phyloP scores from a whole-genome alignment of 768 basidiomycete species.

The Termitomyces titanicus region DNA sequence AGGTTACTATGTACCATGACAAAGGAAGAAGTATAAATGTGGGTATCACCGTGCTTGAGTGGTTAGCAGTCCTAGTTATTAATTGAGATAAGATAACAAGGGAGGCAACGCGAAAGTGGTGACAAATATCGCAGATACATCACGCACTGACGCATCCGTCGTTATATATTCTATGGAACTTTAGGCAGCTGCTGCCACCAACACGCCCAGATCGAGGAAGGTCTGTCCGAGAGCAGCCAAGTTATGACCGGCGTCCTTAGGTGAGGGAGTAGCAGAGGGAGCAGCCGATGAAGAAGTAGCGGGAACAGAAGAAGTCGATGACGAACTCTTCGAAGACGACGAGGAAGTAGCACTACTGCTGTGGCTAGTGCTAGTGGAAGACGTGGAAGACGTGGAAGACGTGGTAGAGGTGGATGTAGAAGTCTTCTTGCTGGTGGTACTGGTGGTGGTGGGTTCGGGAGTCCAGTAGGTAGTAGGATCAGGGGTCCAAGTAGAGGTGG shows the following conservation, averaged over 20 bases:
- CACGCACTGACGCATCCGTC: slow-evolving; percentile 5
- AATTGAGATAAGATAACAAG: slow-evolving; percentile 5
- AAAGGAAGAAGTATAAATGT: not conserved
- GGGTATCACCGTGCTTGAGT: slow-evolving; percentile 11
- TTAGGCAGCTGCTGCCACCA: slow-evolving; percentile 8
- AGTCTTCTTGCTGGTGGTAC: slow-evolving; percentile 2
- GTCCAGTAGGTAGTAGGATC: slow-evolving; percentile 11
- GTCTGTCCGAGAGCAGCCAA: slow-evolving; percentile 7
- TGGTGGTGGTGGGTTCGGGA: slow-evolving; percentile 12
- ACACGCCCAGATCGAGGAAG: slow-evolving; percentile 9
- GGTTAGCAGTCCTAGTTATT: slow-evolving; percentile 10
- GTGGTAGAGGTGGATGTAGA: slow-evolving; percentile 1
- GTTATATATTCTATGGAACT: not conserved
- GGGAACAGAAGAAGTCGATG: not conserved
- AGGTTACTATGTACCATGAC: not conserved
- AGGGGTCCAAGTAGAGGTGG: slow-evolving; percentile 12
- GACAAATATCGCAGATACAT: slow-evolving; percentile 10
- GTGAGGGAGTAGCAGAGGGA: not conserved
- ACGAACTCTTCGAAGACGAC: not conserved
- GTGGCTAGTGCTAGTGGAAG: slow-evolving; percentile 2
- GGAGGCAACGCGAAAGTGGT: not conserved
- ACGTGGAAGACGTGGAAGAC: not conserved
- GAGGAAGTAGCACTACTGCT: not conserved
- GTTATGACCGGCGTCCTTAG: not conserved
- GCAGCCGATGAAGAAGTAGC: slow-evolving; percentile 4